A percentile compares a stretch with the other conserved stretches of the same genome.
Evolutionary conservation across 2,329 filamentous ascomycete species (phyloP).

Genomic region (Tympanopsis confertula): DNA sequence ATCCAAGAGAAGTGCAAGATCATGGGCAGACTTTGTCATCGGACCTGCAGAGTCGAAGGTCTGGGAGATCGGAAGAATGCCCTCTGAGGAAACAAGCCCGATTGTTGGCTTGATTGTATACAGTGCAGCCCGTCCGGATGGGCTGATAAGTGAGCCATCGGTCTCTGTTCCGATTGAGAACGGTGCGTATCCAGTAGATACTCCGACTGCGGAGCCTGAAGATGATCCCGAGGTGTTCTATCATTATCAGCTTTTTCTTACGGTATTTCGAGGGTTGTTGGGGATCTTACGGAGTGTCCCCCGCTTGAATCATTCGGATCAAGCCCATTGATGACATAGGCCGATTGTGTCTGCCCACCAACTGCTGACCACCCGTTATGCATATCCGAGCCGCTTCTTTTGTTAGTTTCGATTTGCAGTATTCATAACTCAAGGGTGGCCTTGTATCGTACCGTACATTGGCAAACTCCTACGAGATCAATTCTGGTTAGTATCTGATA

Average conservation of each 20-base stretch:
- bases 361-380: slow-evolving; percentile 1
- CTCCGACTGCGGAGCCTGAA: slow-evolving; percentile 1
- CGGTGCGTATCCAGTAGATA: slow-evolving; percentile 2
- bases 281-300: background rate
- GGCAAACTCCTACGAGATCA: background rate
- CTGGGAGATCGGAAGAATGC: slow-evolving; percentile 1
- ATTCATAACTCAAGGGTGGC: background rate
- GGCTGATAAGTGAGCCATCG: slow-evolving; percentile 2
- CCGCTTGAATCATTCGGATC: background rate
- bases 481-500: background rate
- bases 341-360: slow-evolving; percentile 2
- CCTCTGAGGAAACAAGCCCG: slow-evolving; percentile 1
- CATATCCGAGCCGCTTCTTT: background rate
- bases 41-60: slow-evolving; percentile 2
- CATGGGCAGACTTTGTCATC: slow-evolving; percentile 1
- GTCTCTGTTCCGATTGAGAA: slow-evolving; percentile 2
- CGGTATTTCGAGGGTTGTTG: background rate
- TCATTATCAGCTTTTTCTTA: background rate
- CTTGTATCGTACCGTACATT: background rate
- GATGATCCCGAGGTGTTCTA: slow-evolving; percentile 2
- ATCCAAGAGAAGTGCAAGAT: slow-evolving; percentile 1
- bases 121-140: slow-evolving; percentile 1
- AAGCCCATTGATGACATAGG: slow-evolving; percentile 1
- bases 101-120: slow-evolving; percentile 2
- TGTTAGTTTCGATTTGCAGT: background rate